Evolutionary conservation across 2,329 filamentous ascomycete genomes (phyloP), one percentile per base, ranked within the genome.

Genomic region (Sclerotinia nivalis): DNA sequence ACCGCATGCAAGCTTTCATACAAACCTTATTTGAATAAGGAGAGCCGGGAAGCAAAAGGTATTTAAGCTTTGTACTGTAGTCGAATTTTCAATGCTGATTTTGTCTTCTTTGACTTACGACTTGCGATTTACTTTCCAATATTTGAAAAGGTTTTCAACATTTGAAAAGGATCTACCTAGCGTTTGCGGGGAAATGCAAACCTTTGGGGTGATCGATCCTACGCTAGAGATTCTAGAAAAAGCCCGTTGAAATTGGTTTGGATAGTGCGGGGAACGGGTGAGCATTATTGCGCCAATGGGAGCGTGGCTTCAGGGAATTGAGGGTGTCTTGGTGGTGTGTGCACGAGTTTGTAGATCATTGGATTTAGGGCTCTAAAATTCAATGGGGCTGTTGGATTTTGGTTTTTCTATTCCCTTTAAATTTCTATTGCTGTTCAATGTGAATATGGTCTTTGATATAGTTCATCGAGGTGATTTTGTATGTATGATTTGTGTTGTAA

Each of bases 221-320:
- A 58, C 10, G 13, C 20, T 10, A 37, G 55, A 31, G 22, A 58
- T 12, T 4, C n/a, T 22, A 37, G 55, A 58, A 45, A 12, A 22
- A 9, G 15, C 40, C 40, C 15, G 25, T 40, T 45, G 47, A 67
- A 25, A 58, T 56, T 15, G 47, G 15, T 68, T 55, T 55, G 52
- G 18, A 55, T 34, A 37, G 34, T 70, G 71, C 70, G 71, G 70
- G 70, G 71, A 55, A 47, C n/a, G 40, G 67, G 64, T 49, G 47
- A 49, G 66, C 52, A 58, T 66, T 72, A 50, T 71, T 61, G 68
- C 71, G 68, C 71, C 65, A 72, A 72, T 72, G 31, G 47, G 64
- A 59, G 54, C 20, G 18, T 34, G 40, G n/a, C 5, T 45, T 4
- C 15, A 2, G 40, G 18, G 25, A 4, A 31, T 31, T 20, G n/a